These are phyloP conservation scores for Saksenaea oblongispora DNA, from an alignment of 371 early-diverging fungal species.

Conservation along the genomic window DNA sequence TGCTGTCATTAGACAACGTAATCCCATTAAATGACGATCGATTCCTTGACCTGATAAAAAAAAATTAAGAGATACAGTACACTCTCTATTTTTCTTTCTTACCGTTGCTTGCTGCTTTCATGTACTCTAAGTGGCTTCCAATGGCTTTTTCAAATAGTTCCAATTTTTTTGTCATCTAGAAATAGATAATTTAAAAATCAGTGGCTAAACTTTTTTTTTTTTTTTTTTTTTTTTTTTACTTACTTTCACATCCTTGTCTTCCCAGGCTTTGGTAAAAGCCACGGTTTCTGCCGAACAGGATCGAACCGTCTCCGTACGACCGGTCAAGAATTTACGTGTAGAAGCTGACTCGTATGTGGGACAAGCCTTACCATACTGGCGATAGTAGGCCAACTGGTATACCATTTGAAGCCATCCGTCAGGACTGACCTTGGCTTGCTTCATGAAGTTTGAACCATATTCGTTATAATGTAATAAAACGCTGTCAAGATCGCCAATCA, in stretches of 20 bases:
- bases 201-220: background rate
- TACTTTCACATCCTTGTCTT: conserved; percentile 50
- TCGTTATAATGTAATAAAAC: conserved; percentile 67
- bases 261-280: conserved; percentile 73
- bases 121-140: conserved; percentile 67
- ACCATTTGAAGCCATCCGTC: conserved; percentile 92
- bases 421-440: conserved; percentile 70
- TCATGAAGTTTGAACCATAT: conserved; percentile 85
- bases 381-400: conserved; percentile 81
- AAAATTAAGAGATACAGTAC: conserved; percentile 72
- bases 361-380: conserved; percentile 65
- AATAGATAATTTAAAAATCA: background rate
- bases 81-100: conserved; percentile 51
- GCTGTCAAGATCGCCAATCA: conserved; percentile 74
- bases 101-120: conserved; percentile 65
- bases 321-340: conserved; percentile 78
- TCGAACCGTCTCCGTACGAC: conserved; percentile 88
- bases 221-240: background rate
- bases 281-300: conserved; percentile 64
- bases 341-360: conserved; percentile 88
- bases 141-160: conserved; percentile 63
- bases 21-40: conserved; percentile 87
- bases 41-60: conserved; percentile 76
- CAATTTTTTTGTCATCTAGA: conserved; percentile 58
- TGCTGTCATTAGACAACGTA: conserved; percentile 80